Evolutionary conservation across 2,329 filamentous ascomycete species (phyloP), one percentile per base, ranked within the genome.

Genomic region (Lachnellula subtilissima): DNA sequence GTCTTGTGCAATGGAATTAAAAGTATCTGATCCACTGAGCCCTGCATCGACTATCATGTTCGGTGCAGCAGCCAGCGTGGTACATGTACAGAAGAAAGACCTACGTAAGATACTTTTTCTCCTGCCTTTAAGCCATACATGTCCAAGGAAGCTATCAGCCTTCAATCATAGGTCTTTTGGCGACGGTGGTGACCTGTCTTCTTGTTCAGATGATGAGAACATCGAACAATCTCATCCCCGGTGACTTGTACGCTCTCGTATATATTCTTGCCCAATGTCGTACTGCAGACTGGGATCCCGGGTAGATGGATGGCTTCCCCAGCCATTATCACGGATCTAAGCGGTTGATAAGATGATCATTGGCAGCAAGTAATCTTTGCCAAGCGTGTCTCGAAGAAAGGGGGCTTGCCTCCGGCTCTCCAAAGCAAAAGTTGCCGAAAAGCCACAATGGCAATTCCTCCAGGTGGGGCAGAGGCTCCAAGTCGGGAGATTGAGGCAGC

Each of bases 231-330:
- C 39, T 22, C 48, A 39, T 23, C 39, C 32, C 47, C 46, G 32
- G 35, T 39, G 48, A 37, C 45, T 43, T 56, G 35, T 54, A 17
- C 48, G 25, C 50, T 49, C 48, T 55, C 45, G 51, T 55, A 49
- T 56, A 53, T 54, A 53, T 46, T 46, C 28, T 59, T 52, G 58
- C 58, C 61, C 53, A 61, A 61, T 45, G 56, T 63, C 32, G 58
- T 54, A 63, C 61, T 53, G 52, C 61, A 58, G 54, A 49, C 40
- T 35, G 37, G 46, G 35, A 47, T 32, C 32, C 47, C 48, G 47
- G 51, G 52, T 54, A 35, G 51, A 48, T 43, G 55, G 51, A 52
- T 46, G 8, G n/a, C 19, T 40, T 49, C 8, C 46, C 46, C 45
- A n/a, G 32, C 12, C 43, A 28, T 46, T n/a, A 17, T 25, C 35